Evolutionary conservation across 176 grass and related monocot genomes (phyloP).

Genomic region (Oryza officinalis): DNA sequence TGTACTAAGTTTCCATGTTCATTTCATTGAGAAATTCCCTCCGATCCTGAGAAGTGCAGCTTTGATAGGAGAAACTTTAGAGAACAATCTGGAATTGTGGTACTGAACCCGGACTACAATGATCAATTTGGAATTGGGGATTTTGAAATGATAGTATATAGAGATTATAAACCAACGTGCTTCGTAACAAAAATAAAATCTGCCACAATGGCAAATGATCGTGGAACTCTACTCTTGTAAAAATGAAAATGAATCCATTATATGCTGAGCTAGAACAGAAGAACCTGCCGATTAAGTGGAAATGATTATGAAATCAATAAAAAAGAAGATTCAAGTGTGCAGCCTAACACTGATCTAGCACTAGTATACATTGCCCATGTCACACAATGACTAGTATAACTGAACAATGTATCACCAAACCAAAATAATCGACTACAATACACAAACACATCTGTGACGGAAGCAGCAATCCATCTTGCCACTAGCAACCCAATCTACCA

Average conservation of each 20-base stretch:
- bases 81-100: not conserved
- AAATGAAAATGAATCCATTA: not conserved
- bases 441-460: conserved; percentile 32
- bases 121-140: not conserved
- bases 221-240: not conserved
- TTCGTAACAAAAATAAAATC: not conserved
- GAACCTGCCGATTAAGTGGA: not conserved
- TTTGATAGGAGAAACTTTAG: not conserved
- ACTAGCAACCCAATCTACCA: conserved; percentile 28
- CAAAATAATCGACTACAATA: not conserved
- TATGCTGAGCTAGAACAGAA: no score
- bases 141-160: not conserved
- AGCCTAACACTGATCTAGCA: not conserved
- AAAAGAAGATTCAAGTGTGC: not conserved
- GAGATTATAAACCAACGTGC: no score
- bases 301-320: not conserved
- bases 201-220: no score
- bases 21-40: no score
- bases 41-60: no score
- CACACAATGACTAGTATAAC: conserved; percentile 37
- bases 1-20: no score
- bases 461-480: conserved; percentile 67
- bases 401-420: not conserved
- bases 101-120: no score
- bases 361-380: conserved; percentile 43